Evolutionary conservation across 1,284 basidiomycete genomes (phyloP), one percentile per base, ranked within the genome.

Genomic region (Cutaneotrichosporon cyanovorans): DNA sequence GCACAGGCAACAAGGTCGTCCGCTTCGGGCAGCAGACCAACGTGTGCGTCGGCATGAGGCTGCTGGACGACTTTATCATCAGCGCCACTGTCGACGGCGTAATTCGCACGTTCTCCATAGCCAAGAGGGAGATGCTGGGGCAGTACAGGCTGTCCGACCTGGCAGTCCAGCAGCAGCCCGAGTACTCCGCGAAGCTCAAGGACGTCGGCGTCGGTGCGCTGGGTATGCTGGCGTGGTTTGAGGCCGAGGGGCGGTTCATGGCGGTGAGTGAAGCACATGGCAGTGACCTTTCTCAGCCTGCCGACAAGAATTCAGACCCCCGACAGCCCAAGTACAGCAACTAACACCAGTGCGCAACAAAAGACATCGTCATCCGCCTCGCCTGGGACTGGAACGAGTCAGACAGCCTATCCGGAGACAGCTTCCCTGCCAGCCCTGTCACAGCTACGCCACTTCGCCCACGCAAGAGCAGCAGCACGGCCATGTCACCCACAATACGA

Each of bases 21-120:
- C 76, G 87, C 8, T 92, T 91, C 60, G 89, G 89, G 1, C 89
- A 93, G 66, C 89, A 92, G 73, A 91, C 87, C 23, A 92, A 89
- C 14, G 81, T 91, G 53, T 88, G 86, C 59, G 85, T 91, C 38
- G 89, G 89, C 9, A 86, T 92, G 25, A 87, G 88, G 66, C 79
- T 93, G 32, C 80, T 92, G 33, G 75, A 71, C 10, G 70, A 76
- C 41, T 77, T 85, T 37, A 81, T 93, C 21, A 83, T 91, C 10
- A 80, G 88, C 45, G 84, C 92, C 18, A 92, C 89, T 0, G 87
- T 93, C 55, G 90, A 93, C 69, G 89, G 87, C 8, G 83, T 91
- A 39, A 87, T 92, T 19, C 75, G 89, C 33, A 85, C 87, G 12
- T 93, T 92, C 71, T 88, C 85, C 3, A 92, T 92, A 59, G 79